phyloP scores from a whole-genome alignment of 768 basidiomycete genomes.

The Tricholoma flavovirens region DNA sequence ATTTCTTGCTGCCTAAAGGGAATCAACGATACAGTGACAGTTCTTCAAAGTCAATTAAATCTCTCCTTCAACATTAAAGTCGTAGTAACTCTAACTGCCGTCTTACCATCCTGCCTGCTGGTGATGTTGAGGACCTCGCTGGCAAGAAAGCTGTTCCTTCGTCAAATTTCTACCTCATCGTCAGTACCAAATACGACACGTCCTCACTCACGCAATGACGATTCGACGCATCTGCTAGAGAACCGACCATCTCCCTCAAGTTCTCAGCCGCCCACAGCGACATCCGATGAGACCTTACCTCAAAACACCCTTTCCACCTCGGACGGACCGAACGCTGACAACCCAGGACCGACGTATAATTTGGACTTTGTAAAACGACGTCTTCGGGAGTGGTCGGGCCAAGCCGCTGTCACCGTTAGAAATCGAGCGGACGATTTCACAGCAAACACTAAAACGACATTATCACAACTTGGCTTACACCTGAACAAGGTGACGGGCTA shows the following conservation, averaged over 20 bases:
- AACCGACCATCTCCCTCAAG: conserved; percentile 12
- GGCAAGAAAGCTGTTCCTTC: conserved; percentile 21
- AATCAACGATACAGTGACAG: neutral
- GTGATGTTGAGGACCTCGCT: conserved; percentile 32
- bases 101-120: conserved; percentile 1
- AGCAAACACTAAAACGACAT: conserved; percentile 45
- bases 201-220: conserved; percentile 3
- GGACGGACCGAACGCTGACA: neutral
- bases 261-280: conserved; percentile 1
- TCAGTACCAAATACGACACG: conserved; percentile 27
- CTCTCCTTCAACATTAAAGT: neutral
- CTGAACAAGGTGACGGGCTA: conserved; percentile 91
- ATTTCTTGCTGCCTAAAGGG: neutral
- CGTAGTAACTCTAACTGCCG: neutral
- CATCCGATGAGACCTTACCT: conserved; percentile 1
- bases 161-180: conserved; percentile 25
- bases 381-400: conserved; percentile 47
- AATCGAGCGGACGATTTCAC: conserved; percentile 56
- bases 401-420: conserved; percentile 40
- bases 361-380: conserved; percentile 34
- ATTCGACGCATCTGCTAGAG: neutral
- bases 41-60: neutral
- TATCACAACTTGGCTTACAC: conserved; percentile 71
- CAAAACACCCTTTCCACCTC: neutral
- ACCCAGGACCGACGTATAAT: conserved; percentile 18